Percentiles rank a stretch among this genome's conserved stretches.
These are phyloP conservation scores for Lentinus tigrinus DNA, from an alignment of 768 basidiomycete genomes.

Conservation along the genomic window DNA sequence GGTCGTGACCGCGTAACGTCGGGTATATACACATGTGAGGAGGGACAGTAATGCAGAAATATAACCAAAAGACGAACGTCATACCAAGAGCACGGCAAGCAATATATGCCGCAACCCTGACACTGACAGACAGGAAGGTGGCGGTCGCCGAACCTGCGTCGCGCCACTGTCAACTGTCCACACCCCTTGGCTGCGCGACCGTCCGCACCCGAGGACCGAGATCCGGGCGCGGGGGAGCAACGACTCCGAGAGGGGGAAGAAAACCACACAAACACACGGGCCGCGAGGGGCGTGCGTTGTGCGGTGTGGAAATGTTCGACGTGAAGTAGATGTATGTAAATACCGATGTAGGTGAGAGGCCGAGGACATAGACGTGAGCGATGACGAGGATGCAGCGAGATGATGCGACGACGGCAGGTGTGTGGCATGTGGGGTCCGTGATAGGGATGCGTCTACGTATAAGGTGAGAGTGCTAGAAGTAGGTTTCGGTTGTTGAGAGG, in stretches of 20 bases:
- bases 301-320: no score
- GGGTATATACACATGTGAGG: conserved; percentile 2
- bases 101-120: no score
- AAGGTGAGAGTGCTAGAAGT: not conserved
- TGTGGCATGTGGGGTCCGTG: conserved; percentile 4
- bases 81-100: no score
- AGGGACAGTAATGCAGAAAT: not conserved
- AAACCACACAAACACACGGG: no score
- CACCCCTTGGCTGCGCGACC: no score
- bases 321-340: not conserved
- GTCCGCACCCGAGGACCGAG: no score
- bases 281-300: no score
- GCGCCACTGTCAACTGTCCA: no score
- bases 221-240: no score
- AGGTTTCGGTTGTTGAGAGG: not conserved
- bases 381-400: not conserved
- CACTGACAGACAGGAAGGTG: not conserved
- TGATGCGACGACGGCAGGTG: not conserved
- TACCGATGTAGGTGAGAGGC: not conserved
- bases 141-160: not conserved
- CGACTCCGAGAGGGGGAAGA: no score
- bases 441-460: not conserved
- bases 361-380: not conserved
- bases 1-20: conserved; percentile 1
- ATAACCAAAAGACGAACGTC: no score